These are phyloP conservation scores for Monosporascus sp. DNA, from an alignment of 2,329 filamentous ascomycete species.

Conservation along the genomic window DNA sequence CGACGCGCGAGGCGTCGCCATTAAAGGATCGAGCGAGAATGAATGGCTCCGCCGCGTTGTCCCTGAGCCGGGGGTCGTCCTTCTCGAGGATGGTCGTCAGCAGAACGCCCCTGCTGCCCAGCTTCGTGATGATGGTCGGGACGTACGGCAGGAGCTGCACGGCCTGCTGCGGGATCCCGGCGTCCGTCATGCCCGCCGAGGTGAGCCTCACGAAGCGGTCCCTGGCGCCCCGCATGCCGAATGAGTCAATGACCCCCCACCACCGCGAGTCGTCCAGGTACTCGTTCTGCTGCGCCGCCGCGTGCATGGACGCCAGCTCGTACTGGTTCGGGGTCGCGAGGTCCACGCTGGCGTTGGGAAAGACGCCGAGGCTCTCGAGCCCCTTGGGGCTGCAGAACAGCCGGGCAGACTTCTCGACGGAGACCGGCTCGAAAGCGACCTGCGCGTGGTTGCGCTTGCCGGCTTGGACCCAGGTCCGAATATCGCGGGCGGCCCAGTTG, in stretches of 20 bases:
- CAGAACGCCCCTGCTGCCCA: constrained; percentile 71
- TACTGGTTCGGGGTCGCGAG: constrained; percentile 77
- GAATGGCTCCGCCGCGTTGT: constrained; percentile 58
- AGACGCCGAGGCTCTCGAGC: constrained; percentile 41
- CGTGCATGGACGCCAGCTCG: constrained; percentile 77
- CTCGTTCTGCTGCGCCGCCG: constrained; percentile 57
- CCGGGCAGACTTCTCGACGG: constrained; percentile 66
- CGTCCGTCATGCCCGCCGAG: constrained; percentile 61
- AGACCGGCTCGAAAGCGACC: constrained; percentile 86
- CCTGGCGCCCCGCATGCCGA: constrained; percentile 70
- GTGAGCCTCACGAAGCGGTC: constrained; percentile 68
- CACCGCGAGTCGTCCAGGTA: constrained; percentile 67
- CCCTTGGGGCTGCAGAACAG: constrained; percentile 50
- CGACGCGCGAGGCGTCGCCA: constrained; percentile 43
- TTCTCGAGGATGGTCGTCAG: constrained; percentile 64
- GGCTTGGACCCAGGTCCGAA: constrained; percentile 62
- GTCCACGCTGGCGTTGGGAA: constrained; percentile 59
- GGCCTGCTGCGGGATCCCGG: constrained; percentile 75
- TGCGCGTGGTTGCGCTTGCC: constrained; percentile 50
- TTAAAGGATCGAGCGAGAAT: constrained; percentile 61
- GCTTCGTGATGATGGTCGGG: constrained; percentile 76
- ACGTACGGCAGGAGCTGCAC: constrained; percentile 86
- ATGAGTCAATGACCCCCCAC: constrained; percentile 74
- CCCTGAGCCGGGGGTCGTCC: constrained; percentile 62
- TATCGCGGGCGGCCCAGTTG: constrained; percentile 68